phyloP scores from a whole-genome alignment of 2,329 filamentous ascomycete species.

The Neobulgaria alba region DNA sequence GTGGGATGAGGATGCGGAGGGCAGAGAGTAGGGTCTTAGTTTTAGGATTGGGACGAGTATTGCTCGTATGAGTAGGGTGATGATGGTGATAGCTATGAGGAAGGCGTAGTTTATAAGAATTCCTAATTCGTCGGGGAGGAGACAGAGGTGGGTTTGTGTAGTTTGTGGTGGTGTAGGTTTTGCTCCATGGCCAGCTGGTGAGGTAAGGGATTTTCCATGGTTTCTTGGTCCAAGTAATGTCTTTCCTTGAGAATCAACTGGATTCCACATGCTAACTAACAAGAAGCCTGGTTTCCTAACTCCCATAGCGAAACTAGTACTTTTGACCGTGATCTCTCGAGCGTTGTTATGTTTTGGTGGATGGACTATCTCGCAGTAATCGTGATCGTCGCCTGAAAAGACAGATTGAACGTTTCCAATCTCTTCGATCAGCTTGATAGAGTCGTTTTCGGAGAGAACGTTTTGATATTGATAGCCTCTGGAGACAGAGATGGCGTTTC shows the following conservation, averaged over 20 bases:
- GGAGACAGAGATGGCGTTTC: conserved; percentile 69
- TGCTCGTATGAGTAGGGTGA: conserved; percentile 44
- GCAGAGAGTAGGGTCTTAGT: conserved; percentile 29
- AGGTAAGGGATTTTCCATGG: too few relatives aligned
- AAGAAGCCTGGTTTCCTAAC: conserved; percentile 80
- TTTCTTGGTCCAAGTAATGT: too few relatives aligned
- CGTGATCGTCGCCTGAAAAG: conserved; percentile 95
- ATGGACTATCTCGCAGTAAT: conserved; percentile 90
- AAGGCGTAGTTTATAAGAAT: conserved; percentile 74
- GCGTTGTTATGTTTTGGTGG: conserved; percentile 48
- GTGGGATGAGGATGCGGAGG: conserved; percentile 1
- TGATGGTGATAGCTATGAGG: conserved; percentile 46
- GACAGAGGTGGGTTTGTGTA: conserved; percentile 80
- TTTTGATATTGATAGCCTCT: conserved; percentile 95
- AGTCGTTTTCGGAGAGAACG: conserved; percentile 71
- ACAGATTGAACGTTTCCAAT: conserved; percentile 76
- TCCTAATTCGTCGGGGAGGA: conserved; percentile 78
- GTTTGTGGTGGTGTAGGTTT: conserved; percentile 43
- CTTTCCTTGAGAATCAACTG: conserved; percentile 55
- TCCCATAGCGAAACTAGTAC: conserved; percentile 93
- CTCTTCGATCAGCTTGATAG: conserved; percentile 64
- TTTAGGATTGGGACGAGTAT: conserved; percentile 47
- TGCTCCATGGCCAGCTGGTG: conserved; percentile 20
- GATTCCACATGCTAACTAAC: conserved; percentile 87
- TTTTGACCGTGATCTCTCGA: conserved; percentile 88